Percentiles rank a stretch among this genome's conserved stretches.
phyloP scores from a whole-genome alignment of 2,329 filamentous ascomycete species.

The Ambrosiella cleistominuta region DNA sequence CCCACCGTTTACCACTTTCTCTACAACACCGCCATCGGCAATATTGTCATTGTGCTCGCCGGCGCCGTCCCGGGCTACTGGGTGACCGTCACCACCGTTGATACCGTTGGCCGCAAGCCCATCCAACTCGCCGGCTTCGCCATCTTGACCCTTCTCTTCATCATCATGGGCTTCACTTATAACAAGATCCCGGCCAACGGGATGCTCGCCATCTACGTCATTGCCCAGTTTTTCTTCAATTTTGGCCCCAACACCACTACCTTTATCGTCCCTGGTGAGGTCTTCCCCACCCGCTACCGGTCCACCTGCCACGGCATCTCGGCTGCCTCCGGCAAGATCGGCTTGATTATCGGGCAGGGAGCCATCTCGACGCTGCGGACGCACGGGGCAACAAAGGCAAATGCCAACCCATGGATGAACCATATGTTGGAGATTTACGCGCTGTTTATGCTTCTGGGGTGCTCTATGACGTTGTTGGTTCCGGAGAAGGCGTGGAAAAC shows the following conservation, averaged over 20 bases:
- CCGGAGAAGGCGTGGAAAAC: conserved; percentile 54
- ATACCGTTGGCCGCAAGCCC: conserved; percentile 59
- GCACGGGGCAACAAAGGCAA: conserved; percentile 23
- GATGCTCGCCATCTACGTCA: conserved; percentile 34
- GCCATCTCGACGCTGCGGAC: conserved; percentile 38
- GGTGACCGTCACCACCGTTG: conserved; percentile 57
- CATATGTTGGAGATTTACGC: conserved; percentile 61
- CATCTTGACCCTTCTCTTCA: conserved; percentile 42
- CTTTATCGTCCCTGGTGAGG: conserved; percentile 38
- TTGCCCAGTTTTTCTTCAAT: conserved; percentile 31
- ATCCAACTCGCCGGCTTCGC: conserved; percentile 52
- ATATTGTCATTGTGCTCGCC: conserved; percentile 61
- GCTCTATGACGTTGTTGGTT: conserved; percentile 51
- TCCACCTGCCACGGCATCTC: conserved; percentile 41
- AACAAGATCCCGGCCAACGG: conserved; percentile 32
- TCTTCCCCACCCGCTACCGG: conserved; percentile 38
- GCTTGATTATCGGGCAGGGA: conserved; percentile 26
- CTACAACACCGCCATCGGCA: conserved; percentile 59
- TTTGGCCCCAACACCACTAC: conserved; percentile 41
- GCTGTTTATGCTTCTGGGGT: conserved; percentile 58
- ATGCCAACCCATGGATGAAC: conserved; percentile 48
- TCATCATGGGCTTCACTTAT: conserved; percentile 20
- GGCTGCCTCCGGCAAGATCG: conserved; percentile 36
- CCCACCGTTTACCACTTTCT: conserved; percentile 48
- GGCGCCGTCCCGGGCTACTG: conserved; percentile 71